Conservation (phyloP, 306 rosid genomes). For the Potentilla sterilis region DNA sequence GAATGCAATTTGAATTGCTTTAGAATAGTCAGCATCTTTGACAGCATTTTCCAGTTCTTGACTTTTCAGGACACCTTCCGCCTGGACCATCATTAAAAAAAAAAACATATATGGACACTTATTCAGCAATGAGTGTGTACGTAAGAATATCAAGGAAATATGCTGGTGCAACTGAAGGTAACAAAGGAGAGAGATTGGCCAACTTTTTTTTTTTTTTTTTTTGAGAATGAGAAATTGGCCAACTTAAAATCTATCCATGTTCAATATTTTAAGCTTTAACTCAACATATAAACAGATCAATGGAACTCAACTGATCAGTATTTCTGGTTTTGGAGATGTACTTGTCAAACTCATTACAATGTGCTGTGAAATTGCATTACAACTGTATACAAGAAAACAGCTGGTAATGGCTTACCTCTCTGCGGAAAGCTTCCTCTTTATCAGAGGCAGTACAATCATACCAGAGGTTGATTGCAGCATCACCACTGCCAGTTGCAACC, state of each 20-base stretch:
- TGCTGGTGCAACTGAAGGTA: not conserved
- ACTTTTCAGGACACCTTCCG: slow-evolving; percentile 80
- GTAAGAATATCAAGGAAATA: not conserved
- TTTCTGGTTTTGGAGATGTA: not conserved
- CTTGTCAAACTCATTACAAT: not conserved
- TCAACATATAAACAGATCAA: slow-evolving; percentile 1
- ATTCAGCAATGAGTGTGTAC: not conserved
- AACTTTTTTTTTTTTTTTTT: not conserved
- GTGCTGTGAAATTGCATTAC: not conserved
- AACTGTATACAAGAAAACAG: slow-evolving; percentile 6
- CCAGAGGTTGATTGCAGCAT: slow-evolving; percentile 82
- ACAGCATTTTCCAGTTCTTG: slow-evolving; percentile 96
- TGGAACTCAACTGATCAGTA: not conserved
- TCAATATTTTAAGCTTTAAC: not conserved
- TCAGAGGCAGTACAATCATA: slow-evolving; percentile 81
- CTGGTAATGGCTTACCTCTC: slow-evolving; percentile 48
- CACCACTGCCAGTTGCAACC: slow-evolving; percentile 93
- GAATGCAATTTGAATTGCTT: slow-evolving; percentile 85
- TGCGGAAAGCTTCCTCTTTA: slow-evolving; percentile 78
- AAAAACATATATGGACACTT: not conserved
- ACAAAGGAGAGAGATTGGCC: not conserved
- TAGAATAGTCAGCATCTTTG: slow-evolving; percentile 72
- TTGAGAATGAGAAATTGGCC: not conserved
- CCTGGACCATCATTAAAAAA: slow-evolving; percentile 55
- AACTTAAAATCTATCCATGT: not conserved